Percentiles rank a stretch among this genome's conserved stretches.
Conservation (phyloP, 805 yeast genomes). For the Lachancea fermentati region DNA sequence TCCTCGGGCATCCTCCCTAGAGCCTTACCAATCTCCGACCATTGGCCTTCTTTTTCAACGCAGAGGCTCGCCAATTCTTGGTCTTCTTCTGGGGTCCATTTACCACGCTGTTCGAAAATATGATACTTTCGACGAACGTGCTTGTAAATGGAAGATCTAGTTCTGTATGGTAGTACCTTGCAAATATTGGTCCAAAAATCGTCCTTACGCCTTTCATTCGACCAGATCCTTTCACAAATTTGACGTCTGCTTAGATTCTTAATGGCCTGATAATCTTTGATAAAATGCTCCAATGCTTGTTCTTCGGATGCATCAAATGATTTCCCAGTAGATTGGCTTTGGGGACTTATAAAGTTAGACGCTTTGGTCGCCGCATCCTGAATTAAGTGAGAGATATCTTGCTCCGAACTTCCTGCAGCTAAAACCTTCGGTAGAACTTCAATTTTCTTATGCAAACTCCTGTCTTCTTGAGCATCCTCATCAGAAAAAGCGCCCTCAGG, state of each 20-base stretch:
- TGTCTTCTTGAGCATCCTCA: constrained; percentile 6
- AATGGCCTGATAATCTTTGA: constrained; percentile 60
- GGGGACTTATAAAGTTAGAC: constrained; percentile 27
- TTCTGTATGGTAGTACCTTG: constrained; percentile 73
- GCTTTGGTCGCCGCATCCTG: constrained; percentile 43
- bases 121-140: constrained; percentile 90
- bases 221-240: constrained; percentile 83
- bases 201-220: constrained; percentile 77
- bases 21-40: constrained; percentile 77
- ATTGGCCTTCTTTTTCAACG: constrained; percentile 66
- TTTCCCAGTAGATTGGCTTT: constrained; percentile 31
- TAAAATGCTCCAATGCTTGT: constrained; percentile 66
- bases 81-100: constrained; percentile 86
- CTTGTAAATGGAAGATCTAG: constrained; percentile 85
- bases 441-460: not conserved
- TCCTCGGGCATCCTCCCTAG: constrained; percentile 97
- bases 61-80: constrained; percentile 56
- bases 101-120: constrained; percentile 80
- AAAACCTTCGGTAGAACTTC: constrained; percentile 27
- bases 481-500: constrained; percentile 4
- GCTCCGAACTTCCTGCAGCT: constrained; percentile 7
- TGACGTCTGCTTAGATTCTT: constrained; percentile 58
- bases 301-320: constrained; percentile 45
- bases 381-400: constrained; percentile 37
- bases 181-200: constrained; percentile 84